These are phyloP conservation scores for Pseudogymnoascus sp. DNA, from an alignment of 2,329 filamentous ascomycete species.

Conservation along the genomic window DNA sequence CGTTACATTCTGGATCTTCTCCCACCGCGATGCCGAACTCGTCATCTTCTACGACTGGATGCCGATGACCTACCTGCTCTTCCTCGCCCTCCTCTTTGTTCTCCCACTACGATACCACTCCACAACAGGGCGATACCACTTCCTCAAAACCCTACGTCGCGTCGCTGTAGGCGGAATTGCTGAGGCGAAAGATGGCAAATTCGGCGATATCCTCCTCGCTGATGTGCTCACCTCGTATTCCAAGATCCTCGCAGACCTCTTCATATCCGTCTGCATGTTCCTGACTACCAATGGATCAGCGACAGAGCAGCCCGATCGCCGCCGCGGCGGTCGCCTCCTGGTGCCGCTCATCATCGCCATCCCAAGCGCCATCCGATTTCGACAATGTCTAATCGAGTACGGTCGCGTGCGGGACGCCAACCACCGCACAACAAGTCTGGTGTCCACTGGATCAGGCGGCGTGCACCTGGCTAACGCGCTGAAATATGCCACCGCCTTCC, in stretches of 20 bases:
- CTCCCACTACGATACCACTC: conserved; percentile 65
- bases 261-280: conserved; percentile 88
- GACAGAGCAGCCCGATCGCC: conserved; percentile 73
- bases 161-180: conserved; percentile 82
- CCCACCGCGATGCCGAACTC: conserved; percentile 60
- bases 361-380: conserved; percentile 77
- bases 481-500: conserved; percentile 93
- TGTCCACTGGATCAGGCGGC: conserved; percentile 63
- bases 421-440: conserved; percentile 37
- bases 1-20: conserved; percentile 75
- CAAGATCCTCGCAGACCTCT: conserved; percentile 84
- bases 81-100: conserved; percentile 65
- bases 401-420: conserved; percentile 58
- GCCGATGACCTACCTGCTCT: conserved; percentile 73
- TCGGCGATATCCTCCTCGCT: conserved; percentile 86
- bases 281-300: conserved; percentile 64
- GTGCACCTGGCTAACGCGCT: conserved; percentile 88
- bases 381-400: conserved; percentile 90
- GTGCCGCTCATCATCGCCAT: conserved; percentile 80
- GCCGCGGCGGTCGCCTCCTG: conserved; percentile 70
- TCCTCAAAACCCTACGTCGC: conserved; percentile 69
- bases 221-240: conserved; percentile 94
- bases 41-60: conserved; percentile 78
- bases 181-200: conserved; percentile 81
- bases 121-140: conserved; percentile 64